phyloP scores from a whole-genome alignment of 2,329 filamentous ascomycete genomes.

The Penicillium polonicum region DNA sequence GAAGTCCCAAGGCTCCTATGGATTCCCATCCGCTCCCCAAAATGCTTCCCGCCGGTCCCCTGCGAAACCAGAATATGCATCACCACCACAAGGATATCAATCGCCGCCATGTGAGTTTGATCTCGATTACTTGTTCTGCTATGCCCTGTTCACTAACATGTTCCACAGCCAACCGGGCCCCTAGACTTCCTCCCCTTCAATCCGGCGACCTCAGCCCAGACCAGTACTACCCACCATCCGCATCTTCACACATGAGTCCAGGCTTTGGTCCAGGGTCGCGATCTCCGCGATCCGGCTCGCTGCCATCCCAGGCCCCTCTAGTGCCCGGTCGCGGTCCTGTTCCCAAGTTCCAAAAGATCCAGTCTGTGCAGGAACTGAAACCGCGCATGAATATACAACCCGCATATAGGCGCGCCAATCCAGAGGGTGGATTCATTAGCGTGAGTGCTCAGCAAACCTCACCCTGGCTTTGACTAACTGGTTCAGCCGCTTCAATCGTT shows the following conservation, averaged over 20 bases:
- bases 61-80: conserved; percentile 61
- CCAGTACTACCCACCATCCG: conserved; percentile 69
- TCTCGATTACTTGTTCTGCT: not conserved
- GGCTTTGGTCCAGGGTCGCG: conserved; percentile 55
- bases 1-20: conserved; percentile 52
- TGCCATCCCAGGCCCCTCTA: conserved; percentile 45
- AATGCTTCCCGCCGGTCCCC: conserved; percentile 72
- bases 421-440: conserved; percentile 96
- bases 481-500: conserved; percentile 85
- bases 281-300: conserved; percentile 48
- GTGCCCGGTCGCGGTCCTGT: conserved; percentile 62
- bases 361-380: conserved; percentile 69
- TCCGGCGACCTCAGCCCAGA: conserved; percentile 66
- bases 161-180: conserved; percentile 49
- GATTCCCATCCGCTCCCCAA: conserved; percentile 51
- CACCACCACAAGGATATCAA: conserved; percentile 58
- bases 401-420: conserved; percentile 86
- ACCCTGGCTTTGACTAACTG: conserved; percentile 16
- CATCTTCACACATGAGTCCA: conserved; percentile 69
- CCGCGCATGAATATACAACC: conserved; percentile 85
- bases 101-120: conserved; percentile 55
- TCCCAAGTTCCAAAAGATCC: conserved; percentile 81
- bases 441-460: conserved; percentile 54
- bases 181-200: conserved; percentile 73
- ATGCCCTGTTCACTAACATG: conserved; percentile 12